phyloP scores from a whole-genome alignment of 768 basidiomycete genomes.

The Mycena epipterygia region DNA sequence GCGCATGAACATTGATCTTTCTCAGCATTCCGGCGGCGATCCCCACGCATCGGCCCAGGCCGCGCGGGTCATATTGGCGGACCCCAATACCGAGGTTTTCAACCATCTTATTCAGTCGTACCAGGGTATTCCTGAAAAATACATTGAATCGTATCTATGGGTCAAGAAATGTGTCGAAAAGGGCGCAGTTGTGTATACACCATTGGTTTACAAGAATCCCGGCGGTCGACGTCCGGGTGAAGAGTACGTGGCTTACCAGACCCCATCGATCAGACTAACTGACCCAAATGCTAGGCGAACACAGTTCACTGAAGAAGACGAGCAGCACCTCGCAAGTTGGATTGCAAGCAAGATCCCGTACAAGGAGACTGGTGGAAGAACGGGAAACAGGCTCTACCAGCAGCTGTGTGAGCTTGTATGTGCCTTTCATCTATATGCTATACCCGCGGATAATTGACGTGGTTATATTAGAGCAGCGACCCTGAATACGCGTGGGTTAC shows the following conservation, averaged over 20 bases:
- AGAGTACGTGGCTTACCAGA: conserved; percentile 65
- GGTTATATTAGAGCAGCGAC: conserved; percentile 62
- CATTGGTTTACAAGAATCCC: conserved; percentile 86
- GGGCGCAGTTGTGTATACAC: conserved; percentile 75
- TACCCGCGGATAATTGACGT: conserved; percentile 8
- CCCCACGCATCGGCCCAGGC: conserved; percentile 77
- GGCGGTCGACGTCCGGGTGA: conserved; percentile 86
- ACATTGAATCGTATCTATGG: conserved; percentile 87
- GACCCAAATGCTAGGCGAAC: conserved; percentile 65
- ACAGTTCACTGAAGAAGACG: conserved; percentile 84
- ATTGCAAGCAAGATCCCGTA: conserved; percentile 88
- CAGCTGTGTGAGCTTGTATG: conserved; percentile 82
- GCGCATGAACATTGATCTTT: conserved; percentile 11
- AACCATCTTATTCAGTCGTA: conserved; percentile 79
- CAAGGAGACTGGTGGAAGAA: conserved; percentile 85
- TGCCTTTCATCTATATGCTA: neutral
- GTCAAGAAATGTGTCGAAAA: conserved; percentile 87
- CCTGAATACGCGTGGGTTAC: conserved; percentile 85
- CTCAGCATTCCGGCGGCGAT: conserved; percentile 85
- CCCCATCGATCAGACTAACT: neutral
- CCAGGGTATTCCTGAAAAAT: conserved; percentile 78
- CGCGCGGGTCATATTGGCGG: conserved; percentile 84
- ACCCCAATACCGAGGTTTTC: conserved; percentile 84
- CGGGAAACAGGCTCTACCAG: conserved; percentile 86
- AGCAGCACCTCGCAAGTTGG: conserved; percentile 80